Evolutionary conservation across 495 filamentous ascomycete genomes (phyloP).

Genomic region (Penicillium coffeae): DNA sequence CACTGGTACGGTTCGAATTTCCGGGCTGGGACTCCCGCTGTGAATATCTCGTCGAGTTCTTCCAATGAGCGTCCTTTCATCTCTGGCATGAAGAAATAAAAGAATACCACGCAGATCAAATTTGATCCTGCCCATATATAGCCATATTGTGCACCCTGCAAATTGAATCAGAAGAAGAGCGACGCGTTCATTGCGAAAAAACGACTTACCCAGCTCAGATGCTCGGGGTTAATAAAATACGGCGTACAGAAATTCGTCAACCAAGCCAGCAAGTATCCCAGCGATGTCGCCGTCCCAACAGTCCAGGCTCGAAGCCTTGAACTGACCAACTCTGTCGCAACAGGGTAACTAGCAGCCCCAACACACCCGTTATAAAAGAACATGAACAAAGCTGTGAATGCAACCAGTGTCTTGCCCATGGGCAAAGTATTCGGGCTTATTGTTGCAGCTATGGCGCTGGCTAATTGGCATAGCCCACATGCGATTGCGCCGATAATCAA

Average conservation of each 20-base stretch:
- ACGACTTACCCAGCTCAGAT: slow-evolving; percentile 47
- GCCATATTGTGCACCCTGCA: slow-evolving; percentile 41
- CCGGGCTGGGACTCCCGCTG: slow-evolving; percentile 25
- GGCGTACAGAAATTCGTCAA: slow-evolving; percentile 49
- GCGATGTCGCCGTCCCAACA: slow-evolving; percentile 44
- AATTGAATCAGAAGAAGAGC: slow-evolving; percentile 8
- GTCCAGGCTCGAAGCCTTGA: slow-evolving; percentile 49
- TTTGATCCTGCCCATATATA: slow-evolving; percentile 48
- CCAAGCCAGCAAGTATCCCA: slow-evolving; percentile 48
- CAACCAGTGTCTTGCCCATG: slow-evolving; percentile 13
- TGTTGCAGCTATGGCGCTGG: slow-evolving; percentile 37
- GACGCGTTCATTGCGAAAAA: neutral
- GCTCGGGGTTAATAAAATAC: slow-evolving; percentile 58
- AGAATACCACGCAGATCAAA: slow-evolving; percentile 34
- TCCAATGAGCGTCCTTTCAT: slow-evolving; percentile 50
- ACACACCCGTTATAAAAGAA: slow-evolving; percentile 16
- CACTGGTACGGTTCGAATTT: slow-evolving; percentile 29
- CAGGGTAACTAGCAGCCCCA: slow-evolving; percentile 36
- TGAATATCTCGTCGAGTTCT: slow-evolving; percentile 50
- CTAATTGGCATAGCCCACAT: slow-evolving; percentile 52
- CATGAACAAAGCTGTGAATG: slow-evolving; percentile 14
- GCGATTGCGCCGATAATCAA: slow-evolving; percentile 47
- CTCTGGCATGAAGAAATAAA: slow-evolving; percentile 53
- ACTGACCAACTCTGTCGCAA: slow-evolving; percentile 43
- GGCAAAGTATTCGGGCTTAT: slow-evolving; percentile 10